Base-by-base conservation (phyloP, 305 asterid genomes). In the Fraxinus floribunda region DNA sequence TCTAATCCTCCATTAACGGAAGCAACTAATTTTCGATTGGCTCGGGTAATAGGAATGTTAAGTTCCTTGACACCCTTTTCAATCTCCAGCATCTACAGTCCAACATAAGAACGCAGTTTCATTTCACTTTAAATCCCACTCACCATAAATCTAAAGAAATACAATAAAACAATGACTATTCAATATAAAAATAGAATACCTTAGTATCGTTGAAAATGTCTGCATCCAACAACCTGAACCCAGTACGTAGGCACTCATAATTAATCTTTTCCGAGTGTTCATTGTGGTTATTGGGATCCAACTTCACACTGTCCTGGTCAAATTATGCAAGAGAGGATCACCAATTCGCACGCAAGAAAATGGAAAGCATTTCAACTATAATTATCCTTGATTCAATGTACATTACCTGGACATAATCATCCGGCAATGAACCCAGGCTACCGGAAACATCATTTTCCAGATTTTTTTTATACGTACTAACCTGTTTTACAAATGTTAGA, bases 1-100 rank as follows among this genome's bases (percentile, higher is more conserved):
- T 86, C 82, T 77, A 95, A 88, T 83, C 98, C 99, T 80, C 99
- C 98, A 82, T 94, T 90, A 26, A n/a, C 87, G 18, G 92, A 90
- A 83, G 97, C 99, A 75, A 90, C 97, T 38, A 88, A 79, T 85
- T 90, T 89, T 55, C 97, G 82, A 76, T 91, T 92, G 55, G 91
- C 89, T 84, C 83, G 85, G 74, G 91, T 87, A 75, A 92, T 85
- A 13, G 97, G 98, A 84, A 91, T 24, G 76, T 93, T 93, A 18
- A 90, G 83, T 87, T 95, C 97, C 81, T 79, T 79, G 11, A 95
- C 96, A 36, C 92, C 94, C 84, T 90, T 90, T 68, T 92, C 92
- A 76, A 95, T 89, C 93, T 95, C 97, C 79, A 81, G 84, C 93
- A 85, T 89, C 97, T 94, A 86, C 83, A 77, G 18, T 60, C 38